Base-by-base conservation (phyloP, 306 rosid genomes). In the Echinosophora koreensis region DNA sequence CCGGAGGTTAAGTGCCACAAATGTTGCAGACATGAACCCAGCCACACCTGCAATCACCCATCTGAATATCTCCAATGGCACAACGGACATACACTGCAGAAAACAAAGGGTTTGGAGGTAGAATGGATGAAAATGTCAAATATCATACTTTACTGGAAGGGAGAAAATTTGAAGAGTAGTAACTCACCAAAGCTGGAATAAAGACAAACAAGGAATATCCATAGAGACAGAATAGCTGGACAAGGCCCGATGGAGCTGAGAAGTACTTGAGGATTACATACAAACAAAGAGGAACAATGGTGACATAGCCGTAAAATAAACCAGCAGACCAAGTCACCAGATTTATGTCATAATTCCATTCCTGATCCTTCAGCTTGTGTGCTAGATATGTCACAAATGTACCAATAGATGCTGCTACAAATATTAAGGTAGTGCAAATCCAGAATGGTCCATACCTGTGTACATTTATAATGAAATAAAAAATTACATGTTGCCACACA, bases 301-400 rank as follows among this genome's bases (percentile, higher is more conserved):
- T 87, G 82, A 86, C 96, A 46, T 88, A 92, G 62, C 97, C 97
- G 76, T 90, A 92, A 84, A 92, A 90, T 90, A 92, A 73, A 64
- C 93, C 96, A 15, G 97, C 96, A 18, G 96, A 87, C 97, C 97
- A 92, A 49, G 94, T 85, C 71, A 92, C 89, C 71, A 92, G 62
- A 73, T 92, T 92, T 78, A 90, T 92, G 89, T 92, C 97, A 76
- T 90, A 90, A 55, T 83, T 72, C 97, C 96, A 90, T 51, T 87
- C 88, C 82, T 87, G 66, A 8, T 89, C 66, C 74, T 88, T 74
- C 81, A 92, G 61, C 75, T 88, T 90, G 86, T 92, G 93, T 12
- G 97, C 78, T 72, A 92, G 2, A 60, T 90, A 92, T 64, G 97
- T 92, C 69, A 90, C 93, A 77, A 92, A 86, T 56, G 97, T 88